Evolutionary conservation across 1,284 basidiomycete species (phyloP).

Genomic region (Rhodotorula sp.): DNA sequence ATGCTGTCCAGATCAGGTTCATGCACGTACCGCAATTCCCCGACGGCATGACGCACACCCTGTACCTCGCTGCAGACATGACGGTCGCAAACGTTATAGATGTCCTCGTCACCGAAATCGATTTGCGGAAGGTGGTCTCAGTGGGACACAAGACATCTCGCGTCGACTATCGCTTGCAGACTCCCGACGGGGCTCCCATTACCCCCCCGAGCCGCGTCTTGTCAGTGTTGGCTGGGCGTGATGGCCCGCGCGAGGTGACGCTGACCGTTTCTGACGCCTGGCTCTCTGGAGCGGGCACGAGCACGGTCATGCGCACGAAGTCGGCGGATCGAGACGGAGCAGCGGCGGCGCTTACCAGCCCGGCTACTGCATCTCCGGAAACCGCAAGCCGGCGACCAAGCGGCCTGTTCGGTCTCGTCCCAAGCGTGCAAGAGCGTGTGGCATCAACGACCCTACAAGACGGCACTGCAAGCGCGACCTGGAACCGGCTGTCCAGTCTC

Average conservation of each 20-base stretch:
- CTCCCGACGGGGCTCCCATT: background rate
- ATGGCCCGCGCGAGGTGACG: background rate
- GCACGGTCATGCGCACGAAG: slow-evolving; percentile 28
- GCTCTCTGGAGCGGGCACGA: slow-evolving; percentile 48
- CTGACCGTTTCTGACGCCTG: slow-evolving; percentile 48
- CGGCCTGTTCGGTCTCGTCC: slow-evolving; percentile 33
- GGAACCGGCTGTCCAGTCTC: background rate
- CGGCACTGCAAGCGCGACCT: background rate
- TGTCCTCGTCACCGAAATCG: slow-evolving; percentile 63
- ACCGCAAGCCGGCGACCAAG: slow-evolving; percentile 33
- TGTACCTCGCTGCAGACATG: slow-evolving; percentile 61
- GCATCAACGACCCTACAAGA: slow-evolving; percentile 4
- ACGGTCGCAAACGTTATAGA: slow-evolving; percentile 61
- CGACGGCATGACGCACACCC: slow-evolving; percentile 65
- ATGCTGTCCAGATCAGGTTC: slow-evolving; percentile 2
- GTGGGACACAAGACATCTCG: slow-evolving; percentile 48
- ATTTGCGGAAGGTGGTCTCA: slow-evolving; percentile 59
- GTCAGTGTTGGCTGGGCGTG: background rate
- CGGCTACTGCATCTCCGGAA: too few relatives aligned
- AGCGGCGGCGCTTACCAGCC: background rate
- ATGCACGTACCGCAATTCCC: slow-evolving; percentile 69
- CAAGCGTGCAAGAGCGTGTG: slow-evolving; percentile 22
- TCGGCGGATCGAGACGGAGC: slow-evolving; percentile 6
- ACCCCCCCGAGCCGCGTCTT: background rate
- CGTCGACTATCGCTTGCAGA: slow-evolving; percentile 46